Base-by-base conservation (phyloP, 768 basidiomycete genomes). In the Leccinum pellstonianum region DNA sequence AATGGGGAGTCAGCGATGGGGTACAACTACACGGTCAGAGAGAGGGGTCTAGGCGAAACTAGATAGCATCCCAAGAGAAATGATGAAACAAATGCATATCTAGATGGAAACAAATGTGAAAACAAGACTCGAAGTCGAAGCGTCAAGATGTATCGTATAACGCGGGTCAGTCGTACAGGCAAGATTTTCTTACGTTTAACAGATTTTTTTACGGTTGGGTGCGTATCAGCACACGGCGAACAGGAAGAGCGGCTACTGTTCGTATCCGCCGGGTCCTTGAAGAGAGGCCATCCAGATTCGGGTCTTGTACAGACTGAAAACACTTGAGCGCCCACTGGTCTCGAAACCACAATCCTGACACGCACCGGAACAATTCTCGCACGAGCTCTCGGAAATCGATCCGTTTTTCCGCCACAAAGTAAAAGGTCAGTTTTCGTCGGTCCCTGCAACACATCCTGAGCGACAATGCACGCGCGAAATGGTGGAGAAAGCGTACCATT, bases 351-450 rank as follows among this genome's bases (percentile, higher is more conserved):
- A 27, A 17, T n/a, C 17, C 27, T 27, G 31, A 52, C 17, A 52
- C 51, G 54, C 62, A 93, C 89, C 94, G 82, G 82, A 97, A 97
- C 49, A 96, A 78, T 75, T 97, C 95, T 70, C 93, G 86, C 41
- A 98, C 95, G 64, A 98, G 85, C 75, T 98, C 95, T 67, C 96
- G 85, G 77, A 98, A 97, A 75, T 94, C 92, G 68, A 98, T 95
- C 65, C 96, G 80, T 75, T 93, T 94, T 66, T 97, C 95, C 56
- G 96, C 94, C 60, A 95, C 80, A 73, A 97, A 99, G 78, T 98
- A 98, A 79, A 98, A 98, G 0, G 96, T 98, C 62, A 99, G 77
- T 78, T 98, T 98, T 73, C 95, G 91, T 59, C 96, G 91, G 75
- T 99, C 96, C 93, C 93, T 95, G 66, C 21, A 53, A 14, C 1